These are phyloP conservation scores for Pisolithus thermaeus DNA, from an alignment of 1,284 basidiomycete species.

Conservation along the genomic window DNA sequence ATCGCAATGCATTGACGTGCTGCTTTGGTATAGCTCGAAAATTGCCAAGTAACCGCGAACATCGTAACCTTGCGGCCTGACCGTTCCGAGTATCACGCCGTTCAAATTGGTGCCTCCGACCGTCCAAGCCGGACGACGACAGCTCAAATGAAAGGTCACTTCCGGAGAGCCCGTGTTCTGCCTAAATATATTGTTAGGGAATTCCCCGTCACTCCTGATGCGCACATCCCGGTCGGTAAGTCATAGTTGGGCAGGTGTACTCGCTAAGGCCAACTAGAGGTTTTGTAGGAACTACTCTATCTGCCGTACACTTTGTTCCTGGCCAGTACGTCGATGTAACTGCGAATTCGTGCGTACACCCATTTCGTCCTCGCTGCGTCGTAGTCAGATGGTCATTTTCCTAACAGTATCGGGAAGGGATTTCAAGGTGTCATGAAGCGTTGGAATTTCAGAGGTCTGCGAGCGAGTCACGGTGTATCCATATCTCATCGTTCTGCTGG, in stretches of 20 bases:
- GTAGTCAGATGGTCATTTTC: constrained; percentile 8
- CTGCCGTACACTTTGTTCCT: constrained; percentile 94
- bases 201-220: constrained; percentile 86
- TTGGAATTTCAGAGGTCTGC: constrained; percentile 89
- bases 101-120: constrained; percentile 82
- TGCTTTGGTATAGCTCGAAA: constrained; percentile 54
- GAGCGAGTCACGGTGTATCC: constrained; percentile 96
- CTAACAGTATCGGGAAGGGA: constrained; percentile 85
- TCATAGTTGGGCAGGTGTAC: neutral
- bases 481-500: constrained; percentile 91
- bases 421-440: constrained; percentile 98
- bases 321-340: constrained; percentile 96
- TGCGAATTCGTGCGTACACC: constrained; percentile 76
- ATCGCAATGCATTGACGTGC: neutral
- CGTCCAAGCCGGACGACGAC: constrained; percentile 63
- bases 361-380: neutral
- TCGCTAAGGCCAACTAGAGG: neutral
- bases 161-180: constrained; percentile 73
- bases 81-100: constrained; percentile 73
- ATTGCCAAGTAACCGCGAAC: constrained; percentile 82
- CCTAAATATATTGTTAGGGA: constrained; percentile 88
- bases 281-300: constrained; percentile 74
- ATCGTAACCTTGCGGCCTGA: constrained; percentile 57
- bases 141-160: constrained; percentile 81
- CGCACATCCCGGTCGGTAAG: constrained; percentile 81